These are phyloP conservation scores for Kwoniella europaea DNA, from an alignment of 768 basidiomycete species.

Conservation along the genomic window DNA sequence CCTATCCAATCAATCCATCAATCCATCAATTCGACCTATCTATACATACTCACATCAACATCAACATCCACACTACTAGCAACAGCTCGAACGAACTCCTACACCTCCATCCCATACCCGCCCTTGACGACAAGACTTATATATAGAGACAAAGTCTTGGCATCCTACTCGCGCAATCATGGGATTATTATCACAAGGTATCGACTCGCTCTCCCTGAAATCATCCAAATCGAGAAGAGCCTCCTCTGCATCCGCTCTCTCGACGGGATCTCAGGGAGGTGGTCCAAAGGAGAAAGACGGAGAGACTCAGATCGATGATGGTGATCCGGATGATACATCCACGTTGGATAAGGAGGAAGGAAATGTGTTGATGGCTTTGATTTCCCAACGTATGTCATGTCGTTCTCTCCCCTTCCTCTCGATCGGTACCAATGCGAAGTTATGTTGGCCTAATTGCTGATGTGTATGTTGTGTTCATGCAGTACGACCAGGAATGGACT, in stretches of 20 bases:
- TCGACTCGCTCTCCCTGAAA: constrained; percentile 40
- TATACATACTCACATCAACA: background rate
- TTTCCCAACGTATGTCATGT: constrained; percentile 79
- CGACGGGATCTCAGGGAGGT: constrained; percentile 1
- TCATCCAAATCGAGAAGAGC: constrained; percentile 23
- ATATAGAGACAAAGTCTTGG: constrained; percentile 5
- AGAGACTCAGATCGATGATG: constrained; percentile 73
- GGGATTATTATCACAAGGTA: constrained; percentile 37
- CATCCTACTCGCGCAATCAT: constrained; percentile 18
- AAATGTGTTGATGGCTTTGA: constrained; percentile 81
- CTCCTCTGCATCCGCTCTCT: constrained; percentile 23
- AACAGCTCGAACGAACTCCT: background rate
- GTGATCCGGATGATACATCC: constrained; percentile 87
- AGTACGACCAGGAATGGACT: constrained; percentile 88
- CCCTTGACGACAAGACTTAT: background rate
- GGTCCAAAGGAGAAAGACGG: background rate
- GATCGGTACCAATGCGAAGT: too few relatives aligned
- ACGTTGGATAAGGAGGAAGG: constrained; percentile 95
- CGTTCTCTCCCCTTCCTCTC: too few relatives aligned
- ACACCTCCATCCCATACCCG: too few relatives aligned
- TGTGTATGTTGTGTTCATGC: background rate
- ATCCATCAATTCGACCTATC: too few relatives aligned
- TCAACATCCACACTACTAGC: background rate
- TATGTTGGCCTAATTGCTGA: background rate
- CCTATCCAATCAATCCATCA: background rate